Percentiles rank a stretch among this genome's conserved stretches.
Evolutionary conservation across 139 green algal genomes (phyloP).

Genomic region (Spirogloea muscicola): DNA sequence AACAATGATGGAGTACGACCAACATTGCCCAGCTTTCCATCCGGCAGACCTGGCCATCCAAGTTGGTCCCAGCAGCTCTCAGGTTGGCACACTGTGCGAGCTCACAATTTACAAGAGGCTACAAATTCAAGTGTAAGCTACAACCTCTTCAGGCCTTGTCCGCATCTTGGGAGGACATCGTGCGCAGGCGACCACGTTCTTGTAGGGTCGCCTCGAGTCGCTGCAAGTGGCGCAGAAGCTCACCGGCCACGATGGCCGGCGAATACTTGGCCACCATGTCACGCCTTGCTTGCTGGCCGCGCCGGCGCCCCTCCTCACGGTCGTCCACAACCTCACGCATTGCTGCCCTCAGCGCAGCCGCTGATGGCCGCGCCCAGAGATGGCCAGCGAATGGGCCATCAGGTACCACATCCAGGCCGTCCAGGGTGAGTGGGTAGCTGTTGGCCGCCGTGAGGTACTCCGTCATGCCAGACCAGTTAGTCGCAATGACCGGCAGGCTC

Average conservation of each 20-base stretch:
- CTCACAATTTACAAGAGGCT: too few relatives aligned
- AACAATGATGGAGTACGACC: too few relatives aligned
- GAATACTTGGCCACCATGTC: conserved; percentile 46
- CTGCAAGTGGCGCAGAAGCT: not conserved
- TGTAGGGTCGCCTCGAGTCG: not conserved
- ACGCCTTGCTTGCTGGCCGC: conserved; percentile 6
- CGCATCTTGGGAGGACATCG: too few relatives aligned
- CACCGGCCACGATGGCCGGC: not conserved
- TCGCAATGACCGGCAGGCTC: conserved; percentile 59
- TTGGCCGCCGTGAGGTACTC: conserved; percentile 46
- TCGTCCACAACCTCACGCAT: conserved; percentile 36
- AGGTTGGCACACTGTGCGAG: too few relatives aligned
- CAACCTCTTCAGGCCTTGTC: too few relatives aligned
- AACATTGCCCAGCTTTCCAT: too few relatives aligned
- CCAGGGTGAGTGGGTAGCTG: conserved; percentile 30
- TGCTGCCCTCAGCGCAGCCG: conserved; percentile 4
- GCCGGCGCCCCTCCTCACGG: conserved; percentile 16
- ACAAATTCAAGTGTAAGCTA: too few relatives aligned
- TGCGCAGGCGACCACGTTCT: too few relatives aligned
- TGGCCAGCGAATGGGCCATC: conserved; percentile 41
- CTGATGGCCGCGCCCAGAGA: conserved; percentile 37
- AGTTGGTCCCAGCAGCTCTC: too few relatives aligned
- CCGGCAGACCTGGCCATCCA: too few relatives aligned
- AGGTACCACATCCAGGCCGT: conserved; percentile 11
- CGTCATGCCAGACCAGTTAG: conserved; percentile 61